phyloP scores from a whole-genome alignment of 1,139 yeast genomes.

The Nakaseomyces glabratus region DNA sequence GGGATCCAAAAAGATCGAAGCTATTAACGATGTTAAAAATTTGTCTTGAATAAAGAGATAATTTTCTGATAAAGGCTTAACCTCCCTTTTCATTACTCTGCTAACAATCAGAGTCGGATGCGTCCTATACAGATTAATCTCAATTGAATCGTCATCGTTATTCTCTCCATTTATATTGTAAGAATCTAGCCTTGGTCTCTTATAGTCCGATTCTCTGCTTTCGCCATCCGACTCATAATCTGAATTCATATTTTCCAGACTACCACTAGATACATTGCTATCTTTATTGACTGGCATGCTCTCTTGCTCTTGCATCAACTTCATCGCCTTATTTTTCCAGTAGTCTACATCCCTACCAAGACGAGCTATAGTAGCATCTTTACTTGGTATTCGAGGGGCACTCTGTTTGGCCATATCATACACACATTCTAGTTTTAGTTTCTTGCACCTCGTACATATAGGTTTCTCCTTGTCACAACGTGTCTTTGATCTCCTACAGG shows the following conservation, averaged over 20 bases:
- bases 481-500: slow-evolving; percentile 23
- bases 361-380: slow-evolving; percentile 24
- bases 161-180: neutral
- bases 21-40: slow-evolving; percentile 21
- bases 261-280: too few species aligned
- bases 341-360: slow-evolving; percentile 22
- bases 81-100: slow-evolving; percentile 26
- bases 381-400: slow-evolving; percentile 25
- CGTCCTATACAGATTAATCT: slow-evolving; percentile 20
- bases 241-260: neutral
- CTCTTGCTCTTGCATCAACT: slow-evolving; percentile 6
- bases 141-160: neutral
- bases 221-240: slow-evolving; percentile 1
- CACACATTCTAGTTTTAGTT: slow-evolving; percentile 18
- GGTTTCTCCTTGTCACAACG: slow-evolving; percentile 26
- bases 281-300: too few species aligned
- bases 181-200: neutral
- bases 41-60: slow-evolving; percentile 26
- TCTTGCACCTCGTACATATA: slow-evolving; percentile 20
- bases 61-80: slow-evolving; percentile 28
- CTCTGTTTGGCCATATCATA: slow-evolving; percentile 23
- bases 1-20: slow-evolving; percentile 25
- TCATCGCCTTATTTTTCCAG: slow-evolving; percentile 21
- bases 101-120: slow-evolving; percentile 26
- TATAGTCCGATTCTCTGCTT: neutral